Percentiles rank a stretch among this genome's conserved stretches.
These are phyloP conservation scores for Ophiostoma quercus DNA, from an alignment of 2,329 filamentous ascomycete species.

Conservation along the genomic window DNA sequence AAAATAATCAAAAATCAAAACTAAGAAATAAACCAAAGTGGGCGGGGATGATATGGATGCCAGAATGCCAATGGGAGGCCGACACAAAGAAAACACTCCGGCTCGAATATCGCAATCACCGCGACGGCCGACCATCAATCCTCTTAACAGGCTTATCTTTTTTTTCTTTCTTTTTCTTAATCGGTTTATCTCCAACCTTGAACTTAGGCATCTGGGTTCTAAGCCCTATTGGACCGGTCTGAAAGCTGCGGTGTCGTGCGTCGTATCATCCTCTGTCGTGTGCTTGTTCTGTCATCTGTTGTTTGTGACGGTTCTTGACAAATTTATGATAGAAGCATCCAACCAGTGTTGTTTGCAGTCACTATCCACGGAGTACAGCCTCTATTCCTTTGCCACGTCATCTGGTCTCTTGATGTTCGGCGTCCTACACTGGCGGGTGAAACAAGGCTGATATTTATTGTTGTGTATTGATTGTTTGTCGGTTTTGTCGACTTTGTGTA, in stretches of 20 bases:
- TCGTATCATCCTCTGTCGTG: too few species aligned
- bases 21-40: not conserved
- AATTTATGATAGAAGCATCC: not conserved
- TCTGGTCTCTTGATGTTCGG: not conserved
- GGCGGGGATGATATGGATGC: not conserved
- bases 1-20: not conserved
- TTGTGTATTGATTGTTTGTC: not conserved
- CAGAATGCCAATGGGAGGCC: constrained; percentile 2
- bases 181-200: not conserved
- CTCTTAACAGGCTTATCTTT: not conserved
- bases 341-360: not conserved
- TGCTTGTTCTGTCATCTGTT: not conserved
- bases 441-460: constrained; percentile 5
- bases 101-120: constrained; percentile 9
- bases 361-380: not conserved
- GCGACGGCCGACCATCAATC: not conserved
- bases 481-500: not conserved
- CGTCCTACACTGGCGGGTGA: not conserved
- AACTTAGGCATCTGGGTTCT: not conserved
- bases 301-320: not conserved
- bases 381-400: not conserved
- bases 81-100: not conserved
- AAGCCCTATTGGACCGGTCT: not conserved
- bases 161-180: not conserved
- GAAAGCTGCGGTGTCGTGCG: not conserved